These are phyloP conservation scores for Talaromyces pinophilus DNA, from an alignment of 2,329 filamentous ascomycete species.

Conservation along the genomic window DNA sequence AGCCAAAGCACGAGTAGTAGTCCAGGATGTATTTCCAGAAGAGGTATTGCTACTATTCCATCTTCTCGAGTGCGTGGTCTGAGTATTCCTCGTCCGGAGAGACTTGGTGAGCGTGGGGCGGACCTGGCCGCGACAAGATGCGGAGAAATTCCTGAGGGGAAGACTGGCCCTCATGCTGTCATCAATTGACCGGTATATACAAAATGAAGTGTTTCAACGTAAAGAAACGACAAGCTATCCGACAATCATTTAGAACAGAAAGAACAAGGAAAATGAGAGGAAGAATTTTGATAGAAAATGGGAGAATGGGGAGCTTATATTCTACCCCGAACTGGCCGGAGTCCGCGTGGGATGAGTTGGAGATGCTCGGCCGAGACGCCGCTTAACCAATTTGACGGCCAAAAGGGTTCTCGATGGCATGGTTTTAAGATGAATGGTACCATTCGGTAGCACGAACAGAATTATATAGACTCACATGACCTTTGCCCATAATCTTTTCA, in stretches of 20 bases:
- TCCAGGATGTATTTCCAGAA: slow-evolving; percentile 41
- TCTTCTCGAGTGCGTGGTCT: slow-evolving; percentile 9
- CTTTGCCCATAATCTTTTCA: neutral
- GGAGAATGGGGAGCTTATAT: neutral
- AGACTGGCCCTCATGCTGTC: slow-evolving; percentile 18
- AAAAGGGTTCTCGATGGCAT: neutral
- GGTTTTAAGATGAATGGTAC: neutral
- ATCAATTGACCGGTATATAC: neutral
- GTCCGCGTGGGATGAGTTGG: slow-evolving; percentile 1
- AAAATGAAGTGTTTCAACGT: neutral
- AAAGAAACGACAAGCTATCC: too few species aligned
- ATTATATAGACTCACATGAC: neutral
- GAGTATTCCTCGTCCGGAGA: slow-evolving; percentile 1
- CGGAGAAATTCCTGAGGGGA: slow-evolving; percentile 15
- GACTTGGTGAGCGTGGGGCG: slow-evolving; percentile 27
- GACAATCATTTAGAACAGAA: neutral
- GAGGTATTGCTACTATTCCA: slow-evolving; percentile 25
- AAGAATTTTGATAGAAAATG: neutral
- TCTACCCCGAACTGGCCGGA: neutral
- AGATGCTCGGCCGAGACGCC: slow-evolving; percentile 14
- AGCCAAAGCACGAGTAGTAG: slow-evolving; percentile 50
- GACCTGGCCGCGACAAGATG: slow-evolving; percentile 29
- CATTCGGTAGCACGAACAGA: neutral
- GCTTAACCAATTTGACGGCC: neutral
- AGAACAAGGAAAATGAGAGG: neutral